Percentiles rank a stretch among this genome's conserved stretches.
phyloP scores from a whole-genome alignment of 257 asterid genomes.

The Forsythia suspensa region DNA sequence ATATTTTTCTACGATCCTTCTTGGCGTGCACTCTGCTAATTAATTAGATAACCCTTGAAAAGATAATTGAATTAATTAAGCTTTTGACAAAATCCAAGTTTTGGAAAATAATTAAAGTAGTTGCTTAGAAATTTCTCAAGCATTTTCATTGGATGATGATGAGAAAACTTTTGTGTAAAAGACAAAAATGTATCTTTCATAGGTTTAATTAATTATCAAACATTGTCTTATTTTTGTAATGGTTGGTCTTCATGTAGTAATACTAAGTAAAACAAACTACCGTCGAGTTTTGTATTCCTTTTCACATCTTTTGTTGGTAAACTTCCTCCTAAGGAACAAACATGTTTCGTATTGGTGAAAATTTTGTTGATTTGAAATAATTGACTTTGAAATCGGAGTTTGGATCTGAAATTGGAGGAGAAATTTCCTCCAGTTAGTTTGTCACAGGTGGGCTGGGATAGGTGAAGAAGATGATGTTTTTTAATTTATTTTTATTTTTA shows the following conservation, averaged over 20 bases:
- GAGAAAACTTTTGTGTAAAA: slow-evolving; percentile 9
- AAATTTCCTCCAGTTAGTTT: no score
- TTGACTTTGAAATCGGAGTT: no score
- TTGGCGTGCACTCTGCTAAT: background rate
- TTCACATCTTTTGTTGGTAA: background rate
- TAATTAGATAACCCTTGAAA: background rate
- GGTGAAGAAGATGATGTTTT: no score
- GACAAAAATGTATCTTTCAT: slow-evolving; percentile 9
- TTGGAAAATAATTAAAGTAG: background rate
- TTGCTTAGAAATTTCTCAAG: slow-evolving; percentile 7
- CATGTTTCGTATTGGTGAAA: background rate
- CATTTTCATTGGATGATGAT: slow-evolving; percentile 14
- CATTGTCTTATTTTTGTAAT: slow-evolving; percentile 15
- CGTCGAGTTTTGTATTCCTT: slow-evolving; percentile 21
- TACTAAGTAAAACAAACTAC: slow-evolving; percentile 26
- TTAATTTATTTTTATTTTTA: no score
- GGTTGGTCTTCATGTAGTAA: background rate
- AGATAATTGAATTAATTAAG: background rate
- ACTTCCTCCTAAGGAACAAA: background rate
- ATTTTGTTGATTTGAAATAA: no score
- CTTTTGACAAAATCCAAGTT: background rate
- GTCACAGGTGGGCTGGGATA: no score
- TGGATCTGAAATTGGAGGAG: no score
- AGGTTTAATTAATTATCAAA: slow-evolving; percentile 12
- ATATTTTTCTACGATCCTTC: background rate